These are phyloP conservation scores for Xylaria cubensis DNA, from an alignment of 495 filamentous ascomycete genomes.

Conservation along the genomic window DNA sequence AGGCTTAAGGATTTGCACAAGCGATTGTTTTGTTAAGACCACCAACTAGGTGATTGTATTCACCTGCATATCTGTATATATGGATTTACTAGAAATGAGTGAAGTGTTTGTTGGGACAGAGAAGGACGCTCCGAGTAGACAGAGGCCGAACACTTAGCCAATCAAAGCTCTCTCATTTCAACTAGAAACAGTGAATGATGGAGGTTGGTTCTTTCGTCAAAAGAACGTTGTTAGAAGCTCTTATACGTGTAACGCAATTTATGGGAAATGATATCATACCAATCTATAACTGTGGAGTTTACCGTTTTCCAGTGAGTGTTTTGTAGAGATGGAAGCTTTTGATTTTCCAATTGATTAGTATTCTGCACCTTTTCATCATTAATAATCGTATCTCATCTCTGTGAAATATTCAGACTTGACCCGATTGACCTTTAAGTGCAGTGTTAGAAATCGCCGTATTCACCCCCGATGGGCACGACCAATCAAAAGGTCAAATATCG, in stretches of 20 bases:
- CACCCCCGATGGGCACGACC: background rate
- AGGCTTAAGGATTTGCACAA: conserved; percentile 16
- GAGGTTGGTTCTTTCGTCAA: background rate
- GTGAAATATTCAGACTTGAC: background rate
- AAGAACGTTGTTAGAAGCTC: conserved; percentile 4
- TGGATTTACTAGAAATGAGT: conserved; percentile 1
- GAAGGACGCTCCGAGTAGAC: background rate
- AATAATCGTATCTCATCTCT: background rate
- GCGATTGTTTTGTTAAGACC: conserved; percentile 19
- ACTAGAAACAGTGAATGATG: background rate
- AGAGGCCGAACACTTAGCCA: background rate
- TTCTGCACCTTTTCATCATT: background rate
- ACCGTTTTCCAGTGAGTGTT: background rate
- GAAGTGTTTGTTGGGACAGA: background rate
- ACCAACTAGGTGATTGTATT: conserved; percentile 2
- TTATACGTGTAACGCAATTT: background rate
- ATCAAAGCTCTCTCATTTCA: background rate
- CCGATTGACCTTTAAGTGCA: background rate
- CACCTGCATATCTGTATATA: conserved; percentile 23
- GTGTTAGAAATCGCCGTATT: background rate
- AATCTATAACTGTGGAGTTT: background rate
- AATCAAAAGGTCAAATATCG: background rate
- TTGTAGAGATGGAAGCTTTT: background rate
- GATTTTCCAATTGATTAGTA: background rate
- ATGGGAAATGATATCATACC: background rate